Evolutionary conservation across 495 filamentous ascomycete genomes (phyloP).

Genomic region (Neurospora sp.): DNA sequence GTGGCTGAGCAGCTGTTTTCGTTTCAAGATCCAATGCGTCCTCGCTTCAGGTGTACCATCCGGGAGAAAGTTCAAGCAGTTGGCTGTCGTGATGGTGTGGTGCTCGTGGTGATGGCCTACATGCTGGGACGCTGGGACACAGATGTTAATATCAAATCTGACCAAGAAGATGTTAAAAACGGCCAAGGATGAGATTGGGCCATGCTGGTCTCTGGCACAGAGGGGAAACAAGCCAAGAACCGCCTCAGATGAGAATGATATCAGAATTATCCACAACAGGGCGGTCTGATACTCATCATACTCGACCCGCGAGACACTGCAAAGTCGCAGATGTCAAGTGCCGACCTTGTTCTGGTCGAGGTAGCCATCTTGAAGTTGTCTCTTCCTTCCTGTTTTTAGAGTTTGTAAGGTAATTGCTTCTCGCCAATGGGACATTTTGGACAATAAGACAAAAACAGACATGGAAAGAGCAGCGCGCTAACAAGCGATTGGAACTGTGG

Average conservation of each 20-base stretch:
- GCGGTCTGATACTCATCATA: background rate
- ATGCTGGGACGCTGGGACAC: background rate
- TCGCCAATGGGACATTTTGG: background rate
- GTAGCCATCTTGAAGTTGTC: background rate
- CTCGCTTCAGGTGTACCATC: background rate
- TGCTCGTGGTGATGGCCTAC: background rate
- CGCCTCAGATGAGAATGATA: background rate
- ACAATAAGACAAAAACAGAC: background rate
- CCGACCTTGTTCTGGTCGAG: background rate
- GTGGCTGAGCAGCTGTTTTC: slow-evolving; percentile 9
- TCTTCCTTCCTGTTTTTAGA: background rate
- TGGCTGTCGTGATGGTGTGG: background rate
- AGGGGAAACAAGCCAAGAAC: background rate
- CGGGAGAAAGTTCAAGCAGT: background rate
- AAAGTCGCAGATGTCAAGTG: background rate
- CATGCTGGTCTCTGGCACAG: background rate
- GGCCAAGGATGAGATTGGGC: background rate
- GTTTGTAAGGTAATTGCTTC: background rate
- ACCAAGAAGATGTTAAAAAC: background rate
- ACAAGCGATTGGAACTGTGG: background rate
- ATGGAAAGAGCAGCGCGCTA: background rate
- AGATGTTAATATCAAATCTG: background rate
- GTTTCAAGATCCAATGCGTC: slow-evolving; percentile 7
- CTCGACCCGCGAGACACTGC: background rate
- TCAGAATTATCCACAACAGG: background rate